Evolutionary conservation across 2,329 filamentous ascomycete genomes (phyloP), one percentile per base, ranked within the genome.

Genomic region (Bimuria novae-zelandiae): DNA sequence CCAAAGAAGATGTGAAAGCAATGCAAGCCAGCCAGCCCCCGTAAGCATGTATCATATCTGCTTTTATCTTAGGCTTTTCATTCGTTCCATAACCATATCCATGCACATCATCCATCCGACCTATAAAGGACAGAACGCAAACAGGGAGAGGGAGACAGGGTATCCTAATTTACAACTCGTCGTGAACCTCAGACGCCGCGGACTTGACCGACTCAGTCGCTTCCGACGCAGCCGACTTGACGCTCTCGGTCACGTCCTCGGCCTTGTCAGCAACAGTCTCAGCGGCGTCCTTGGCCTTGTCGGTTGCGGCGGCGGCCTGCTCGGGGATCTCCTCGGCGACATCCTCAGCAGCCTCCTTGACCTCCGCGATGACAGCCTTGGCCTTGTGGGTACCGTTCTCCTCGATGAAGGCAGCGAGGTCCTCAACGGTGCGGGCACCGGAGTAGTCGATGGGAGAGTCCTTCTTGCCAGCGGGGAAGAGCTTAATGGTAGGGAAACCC

Each of bases 401-500:
- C 79, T 90, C 87, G 76, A 99, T 84, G 81, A 99, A 99, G 69
- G 88, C 84, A 70, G 90, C 88, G 56, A 99, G 85, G 75, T 97
- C 94, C 80, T 96, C 90, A 51, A 97, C 80, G 50, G 91, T 94
- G 70, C 94, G 91, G 61, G 88, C 84, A 67, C 94, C 94, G 61
- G 82, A 84, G 85, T 97, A 99, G 67, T 91, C 90, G 59, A 97
- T 77, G 54, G 94, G 90, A 64, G 86, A 81, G 71, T 84, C 82
- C 87, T 99, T 99, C 77, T 84, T 83, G 70, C 92, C 92, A 67
- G 94, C 94, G 61, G 90, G 85, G 89, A 86, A 99, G 64, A 99
- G 85, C 85, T 97, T 97, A 85, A 99, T 97, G 76, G 94, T 99
- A 52, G 94, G 94, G 89, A 99, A 99, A 61, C 94, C 94, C 77